These are phyloP conservation scores for Clausena lansium DNA, from an alignment of 345 rosid genomes.

Conservation along the genomic window DNA sequence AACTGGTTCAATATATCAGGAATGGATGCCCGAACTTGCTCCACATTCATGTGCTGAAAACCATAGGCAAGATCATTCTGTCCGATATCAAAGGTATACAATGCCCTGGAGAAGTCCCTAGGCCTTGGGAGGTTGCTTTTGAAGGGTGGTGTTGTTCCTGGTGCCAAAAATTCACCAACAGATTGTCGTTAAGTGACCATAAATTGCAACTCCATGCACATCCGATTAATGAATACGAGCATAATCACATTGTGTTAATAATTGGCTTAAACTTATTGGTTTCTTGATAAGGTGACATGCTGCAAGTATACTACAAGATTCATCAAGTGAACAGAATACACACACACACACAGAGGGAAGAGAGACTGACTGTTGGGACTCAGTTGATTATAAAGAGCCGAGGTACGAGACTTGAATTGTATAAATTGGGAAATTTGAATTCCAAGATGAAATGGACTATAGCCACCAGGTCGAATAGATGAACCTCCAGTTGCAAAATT, in stretches of 20 bases:
- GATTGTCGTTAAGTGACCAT: background rate
- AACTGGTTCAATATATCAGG: slow-evolving; percentile 47
- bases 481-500: slow-evolving; percentile 81
- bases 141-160: slow-evolving; percentile 20
- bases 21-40: slow-evolving; percentile 53
- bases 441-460: slow-evolving; percentile 58
- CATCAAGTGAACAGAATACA: background rate
- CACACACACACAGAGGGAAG: background rate
- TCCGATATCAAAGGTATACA: slow-evolving; percentile 69
- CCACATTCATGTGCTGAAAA: slow-evolving; percentile 36
- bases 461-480: slow-evolving; percentile 58
- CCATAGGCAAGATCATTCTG: slow-evolving; percentile 68
- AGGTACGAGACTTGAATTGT: slow-evolving; percentile 53
- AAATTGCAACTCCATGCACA: background rate
- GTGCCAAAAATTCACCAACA: slow-evolving; percentile 1
- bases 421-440: slow-evolving; percentile 58
- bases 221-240: background rate
- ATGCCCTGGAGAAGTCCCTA: slow-evolving; percentile 62
- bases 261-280: background rate
- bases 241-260: background rate
- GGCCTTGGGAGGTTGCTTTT: slow-evolving; percentile 57
- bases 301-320: background rate
- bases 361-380: slow-evolving; percentile 27
- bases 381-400: slow-evolving; percentile 36
- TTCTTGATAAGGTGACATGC: background rate